Base-by-base conservation (phyloP, 441 rosid species). In the Populus hybrid region DNA sequence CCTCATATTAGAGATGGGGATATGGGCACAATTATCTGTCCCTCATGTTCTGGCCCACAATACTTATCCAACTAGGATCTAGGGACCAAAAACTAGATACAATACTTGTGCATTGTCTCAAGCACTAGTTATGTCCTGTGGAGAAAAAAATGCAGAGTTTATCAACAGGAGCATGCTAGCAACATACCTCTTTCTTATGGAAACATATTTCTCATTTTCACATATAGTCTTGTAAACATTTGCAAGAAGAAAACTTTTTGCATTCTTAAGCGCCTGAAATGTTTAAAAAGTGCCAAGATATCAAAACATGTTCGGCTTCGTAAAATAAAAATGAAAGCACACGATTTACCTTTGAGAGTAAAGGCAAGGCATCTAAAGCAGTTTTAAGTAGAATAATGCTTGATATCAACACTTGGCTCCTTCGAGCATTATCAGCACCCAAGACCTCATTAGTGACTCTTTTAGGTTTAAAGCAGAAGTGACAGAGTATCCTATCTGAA, bases 301-400 rank as follows among this genome's bases (percentile, higher is more conserved):
- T 65, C 69, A 9, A 65, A 69, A 61, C 79, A 75, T 26, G 68
- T 76, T 65, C 35, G 66, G 64, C 69, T 30, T 50, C 70, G 64
- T 66, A 69, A 40, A 71, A 72, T 69, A 67, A 78, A 42, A 36
- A 18, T 30, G 38, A 78, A 82, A 50, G 36, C 38, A 79, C 65
- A 26, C 69, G 75, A 75, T 78, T 79, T 75, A 92, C 94, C 92
- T 88, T 96, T 46, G 94, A 85, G 67, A 96, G 95, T 72, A 91
- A 85, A 75, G 98, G 99, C 88, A 96, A 88, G 76, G 96, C 96
- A 86, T 96, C 99, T 83, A 96, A 81, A 80, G 95, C 98, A 76
- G 98, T 96, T 90, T 96, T 92, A 65, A 96, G 97, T 76, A 96
- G 87, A 80, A 96, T 94, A 83, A 96, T 91, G 91, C 98, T 96